Base-by-base conservation (phyloP, 2,329 filamentous ascomycete genomes). In the Chaetomiaceae sp. region DNA sequence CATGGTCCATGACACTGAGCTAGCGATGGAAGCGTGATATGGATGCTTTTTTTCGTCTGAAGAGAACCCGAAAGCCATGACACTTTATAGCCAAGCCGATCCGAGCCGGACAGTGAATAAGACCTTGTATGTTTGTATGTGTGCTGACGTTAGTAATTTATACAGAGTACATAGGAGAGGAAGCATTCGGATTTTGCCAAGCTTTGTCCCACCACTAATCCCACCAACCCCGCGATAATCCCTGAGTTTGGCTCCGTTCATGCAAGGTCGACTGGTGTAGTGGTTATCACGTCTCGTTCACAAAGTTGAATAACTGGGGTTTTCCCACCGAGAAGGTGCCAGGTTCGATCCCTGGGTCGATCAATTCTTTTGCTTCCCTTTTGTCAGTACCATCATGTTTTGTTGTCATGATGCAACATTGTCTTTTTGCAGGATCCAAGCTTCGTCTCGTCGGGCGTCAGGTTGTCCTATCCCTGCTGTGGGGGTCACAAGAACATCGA, bases 231-330 rank as follows among this genome's bases (percentile, higher is more conserved):
- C 47, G 18, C 10, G 38, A 54, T 51, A 51, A 38, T 2, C 30
- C 29, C 29, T 13, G 9, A 33, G 42, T 48, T 20, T 33, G 20
- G 33, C 11, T 21, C 3, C 34, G 44, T 5, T 6, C 37, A 56
- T 48, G 23, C 8, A 41, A 46, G 58, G 56, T 20, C 58, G 56
- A 25, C 53, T 60, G 58, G 58, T 60, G 56, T 60, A 60, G 58
- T 60, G 56, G 54, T 59, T 60, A 58, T 58, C 56, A 60, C 58
- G 58, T 60, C 55, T 57, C 56, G 53, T 54, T 60, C 58, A 60
- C 54, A 56, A 51, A 53, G 46, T 43, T 44, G 41, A n/a, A 50
- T 8, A 48, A 37, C 6, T 51, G 47, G 54, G 43, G 7, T 40
- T 33, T 23, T 56, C 36, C 51, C 58, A 57, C 58, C 53, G 56